A percentile compares a stretch with the other conserved stretches of the same genome.
phyloP scores from a whole-genome alignment of 805 yeast genomes.

The Candida golubevii region DNA sequence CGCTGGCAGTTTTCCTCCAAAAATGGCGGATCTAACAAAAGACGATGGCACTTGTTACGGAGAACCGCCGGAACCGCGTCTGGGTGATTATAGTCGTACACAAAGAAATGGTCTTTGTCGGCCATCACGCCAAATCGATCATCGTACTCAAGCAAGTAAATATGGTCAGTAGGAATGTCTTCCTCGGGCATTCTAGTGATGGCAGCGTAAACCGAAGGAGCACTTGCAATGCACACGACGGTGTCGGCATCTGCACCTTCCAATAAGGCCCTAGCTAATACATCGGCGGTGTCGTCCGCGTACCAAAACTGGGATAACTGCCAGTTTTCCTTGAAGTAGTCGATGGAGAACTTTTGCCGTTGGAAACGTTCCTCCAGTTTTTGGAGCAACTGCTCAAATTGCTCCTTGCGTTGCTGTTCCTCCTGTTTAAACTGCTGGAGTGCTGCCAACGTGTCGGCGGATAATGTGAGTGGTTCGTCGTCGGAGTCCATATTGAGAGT shows the following conservation, averaged over 20 bases:
- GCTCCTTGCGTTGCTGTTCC: slow-evolving; percentile 51
- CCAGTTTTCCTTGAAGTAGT: slow-evolving; percentile 87
- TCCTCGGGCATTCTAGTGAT: slow-evolving; percentile 49
- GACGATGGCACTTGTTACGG: slow-evolving; percentile 60
- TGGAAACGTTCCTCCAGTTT: slow-evolving; percentile 56
- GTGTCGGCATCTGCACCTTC: slow-evolving; percentile 74
- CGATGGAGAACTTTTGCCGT: slow-evolving; percentile 51
- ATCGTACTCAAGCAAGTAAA: slow-evolving; percentile 77
- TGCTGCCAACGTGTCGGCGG: slow-evolving; percentile 50
- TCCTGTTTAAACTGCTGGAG: slow-evolving; percentile 63
- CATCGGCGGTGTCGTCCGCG: slow-evolving; percentile 64
- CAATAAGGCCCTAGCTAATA: slow-evolving; percentile 63
- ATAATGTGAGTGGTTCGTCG: slow-evolving; percentile 42
- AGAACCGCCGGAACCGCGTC: slow-evolving; percentile 52
- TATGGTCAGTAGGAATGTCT: slow-evolving; percentile 59
- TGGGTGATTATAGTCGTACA: slow-evolving; percentile 75
- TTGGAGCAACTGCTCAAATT: slow-evolving; percentile 50
- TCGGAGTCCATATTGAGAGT: slow-evolving; percentile 31
- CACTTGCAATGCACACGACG: slow-evolving; percentile 72
- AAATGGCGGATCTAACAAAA: slow-evolving; percentile 86
- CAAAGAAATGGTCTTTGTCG: slow-evolving; percentile 60
- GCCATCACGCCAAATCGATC: slow-evolving; percentile 70
- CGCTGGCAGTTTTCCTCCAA: slow-evolving; percentile 77
- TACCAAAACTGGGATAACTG: slow-evolving; percentile 93
- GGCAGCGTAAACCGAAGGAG: slow-evolving; percentile 91